A percentile compares a stretch with the other conserved stretches of the same genome.
These are phyloP conservation scores for Mucor saturninus DNA, from an alignment of 371 early-diverging fungal genomes.

Conservation along the genomic window DNA sequence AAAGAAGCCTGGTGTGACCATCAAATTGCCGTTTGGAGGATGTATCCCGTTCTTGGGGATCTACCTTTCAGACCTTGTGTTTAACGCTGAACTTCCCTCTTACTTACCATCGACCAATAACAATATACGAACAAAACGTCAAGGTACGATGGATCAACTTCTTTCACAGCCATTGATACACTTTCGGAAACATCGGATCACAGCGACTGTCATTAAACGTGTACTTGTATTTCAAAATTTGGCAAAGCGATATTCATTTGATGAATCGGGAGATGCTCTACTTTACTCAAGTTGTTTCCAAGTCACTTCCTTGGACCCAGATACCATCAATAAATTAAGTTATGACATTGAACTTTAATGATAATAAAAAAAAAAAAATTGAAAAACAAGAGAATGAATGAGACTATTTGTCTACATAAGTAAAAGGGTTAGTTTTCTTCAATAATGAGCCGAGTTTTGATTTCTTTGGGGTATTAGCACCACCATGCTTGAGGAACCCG, in stretches of 20 bases:
- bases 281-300: constrained; percentile 45
- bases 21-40: constrained; percentile 60
- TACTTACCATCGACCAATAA: constrained; percentile 48
- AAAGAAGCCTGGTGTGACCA: constrained; percentile 27
- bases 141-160: constrained; percentile 17
- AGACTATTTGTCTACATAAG: not conserved
- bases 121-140: constrained; percentile 8
- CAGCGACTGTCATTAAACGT: constrained; percentile 67
- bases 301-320: constrained; percentile 33
- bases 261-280: constrained; percentile 33
- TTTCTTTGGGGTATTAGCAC: not conserved
- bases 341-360: constrained; percentile 34
- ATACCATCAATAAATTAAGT: constrained; percentile 40
- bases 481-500: constrained; percentile 1
- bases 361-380: not conserved
- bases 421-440: not conserved
- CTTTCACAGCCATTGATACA: constrained; percentile 59
- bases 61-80: constrained; percentile 69
- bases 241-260: constrained; percentile 62
- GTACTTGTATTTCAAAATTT: constrained; percentile 63
- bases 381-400: too few relatives aligned
- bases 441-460: constrained; percentile 5
- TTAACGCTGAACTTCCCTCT: constrained; percentile 68
- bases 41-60: constrained; percentile 67
- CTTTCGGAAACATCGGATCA: constrained; percentile 66